Evolutionary conservation across 2,329 filamentous ascomycete genomes (phyloP), one percentile per base, ranked within the genome.

Genomic region (Colletotrichum cereale): DNA sequence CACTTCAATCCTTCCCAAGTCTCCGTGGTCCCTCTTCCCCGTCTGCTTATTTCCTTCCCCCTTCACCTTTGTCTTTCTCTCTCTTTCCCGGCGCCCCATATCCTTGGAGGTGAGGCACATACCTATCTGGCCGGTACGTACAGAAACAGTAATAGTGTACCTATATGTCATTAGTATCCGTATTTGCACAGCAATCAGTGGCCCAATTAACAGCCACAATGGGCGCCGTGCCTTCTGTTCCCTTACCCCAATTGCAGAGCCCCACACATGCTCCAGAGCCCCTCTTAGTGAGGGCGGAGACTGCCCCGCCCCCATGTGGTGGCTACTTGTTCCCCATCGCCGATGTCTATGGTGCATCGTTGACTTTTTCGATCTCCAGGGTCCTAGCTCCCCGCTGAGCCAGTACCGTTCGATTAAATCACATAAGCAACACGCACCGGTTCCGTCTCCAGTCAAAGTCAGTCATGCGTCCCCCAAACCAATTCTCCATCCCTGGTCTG

Each of bases 261-360:
- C 53, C 60, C 47, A 50, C 29, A 57, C 16, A n/a, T 3, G 40
- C 62, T 47, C 52, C 31, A 53, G 26, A 31, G 50, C 26, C 36
- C 53, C 53, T n/a, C n/a, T 66, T 42, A 26, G 50, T 65, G 50
- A 47, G 26, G 38, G 38, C 38, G 56, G 48, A 44, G 24, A 26
- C 12, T 21, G 40, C 12, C 56, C 67, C 65, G 52, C 60, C 36
- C 16, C 65, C 69, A 72, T 69, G 58, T 68, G 69, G 65, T 63
- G 53, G 47, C 38, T 58, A 55, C 53, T 69, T 31, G 44, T 68
- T 52, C 53, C 38, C 63, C 69, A 72, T 72, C 58, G 69, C 38
- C 58, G 69, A 72, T 72, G 62, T 40, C 52, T 72, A 72, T 60
- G 69, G 69, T 29, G 53, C 65, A 72, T 72, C 69, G 60, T 31